Conservation (phyloP, 192 early-diverging fungal species). For the Dimargaris cristalligena region DNA sequence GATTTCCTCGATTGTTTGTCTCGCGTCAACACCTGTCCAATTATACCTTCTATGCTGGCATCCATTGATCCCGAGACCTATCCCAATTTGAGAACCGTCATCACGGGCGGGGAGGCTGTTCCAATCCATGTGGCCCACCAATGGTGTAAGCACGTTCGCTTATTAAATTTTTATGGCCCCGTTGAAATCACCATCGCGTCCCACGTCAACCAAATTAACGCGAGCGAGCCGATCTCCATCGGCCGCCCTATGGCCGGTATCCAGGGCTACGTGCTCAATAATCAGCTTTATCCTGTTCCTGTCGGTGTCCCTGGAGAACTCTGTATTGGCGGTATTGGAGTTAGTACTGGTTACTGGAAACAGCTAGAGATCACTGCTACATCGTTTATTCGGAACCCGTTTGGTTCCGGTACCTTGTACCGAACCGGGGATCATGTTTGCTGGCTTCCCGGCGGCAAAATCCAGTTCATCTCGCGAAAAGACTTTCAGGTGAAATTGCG, state of each 20-base stretch:
- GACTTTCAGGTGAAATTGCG: slow-evolving; percentile 55
- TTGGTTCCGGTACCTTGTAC: slow-evolving; percentile 26
- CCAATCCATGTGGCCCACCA: background rate
- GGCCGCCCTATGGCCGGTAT: background rate
- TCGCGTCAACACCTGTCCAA: background rate
- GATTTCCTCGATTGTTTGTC: background rate
- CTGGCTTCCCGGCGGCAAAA: slow-evolving; percentile 33
- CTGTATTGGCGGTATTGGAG: slow-evolving; percentile 4
- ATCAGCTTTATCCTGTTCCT: background rate
- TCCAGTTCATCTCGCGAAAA: slow-evolving; percentile 39
- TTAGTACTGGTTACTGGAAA: slow-evolving; percentile 1
- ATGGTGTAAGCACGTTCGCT: background rate
- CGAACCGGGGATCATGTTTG: slow-evolving; percentile 44
- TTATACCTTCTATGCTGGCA: background rate
- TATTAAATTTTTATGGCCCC: slow-evolving; percentile 4
- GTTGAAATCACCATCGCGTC: background rate
- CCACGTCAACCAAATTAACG: background rate
- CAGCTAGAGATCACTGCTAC: slow-evolving; percentile 2
- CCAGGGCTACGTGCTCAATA: background rate
- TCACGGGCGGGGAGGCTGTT: background rate
- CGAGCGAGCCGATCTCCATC: background rate
- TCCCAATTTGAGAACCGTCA: background rate
- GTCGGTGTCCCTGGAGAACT: slow-evolving; percentile 2
- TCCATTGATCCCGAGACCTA: background rate
- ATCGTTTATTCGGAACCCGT: slow-evolving; percentile 6